Evolutionary conservation across 345 rosid genomes (phyloP).

Genomic region (Litchi chinensis): DNA sequence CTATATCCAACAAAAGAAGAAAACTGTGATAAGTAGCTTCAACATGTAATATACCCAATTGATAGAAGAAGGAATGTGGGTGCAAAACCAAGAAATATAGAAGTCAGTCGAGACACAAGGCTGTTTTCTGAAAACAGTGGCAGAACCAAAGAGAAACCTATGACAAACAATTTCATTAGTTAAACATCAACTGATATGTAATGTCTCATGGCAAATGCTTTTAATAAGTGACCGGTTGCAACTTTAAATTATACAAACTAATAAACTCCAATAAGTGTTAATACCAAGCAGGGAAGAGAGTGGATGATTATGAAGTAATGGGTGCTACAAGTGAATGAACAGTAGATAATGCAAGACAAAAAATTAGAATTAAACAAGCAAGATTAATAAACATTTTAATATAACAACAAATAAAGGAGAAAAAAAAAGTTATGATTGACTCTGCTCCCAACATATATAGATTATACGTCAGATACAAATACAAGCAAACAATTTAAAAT

Average conservation of each 20-base stretch:
- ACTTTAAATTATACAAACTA: neutral
- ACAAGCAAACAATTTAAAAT: neutral
- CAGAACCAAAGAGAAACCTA: conserved; percentile 78
- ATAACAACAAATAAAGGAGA: neutral
- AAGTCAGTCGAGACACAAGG: conserved; percentile 73
- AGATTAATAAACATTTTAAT: neutral
- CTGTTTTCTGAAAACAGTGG: conserved; percentile 77
- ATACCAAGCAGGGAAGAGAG: neutral
- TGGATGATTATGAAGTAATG: neutral
- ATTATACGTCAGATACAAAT: neutral
- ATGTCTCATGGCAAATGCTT: neutral
- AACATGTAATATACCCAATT: conserved; percentile 62
- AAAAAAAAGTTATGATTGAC: neutral
- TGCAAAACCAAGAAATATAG: conserved; percentile 89
- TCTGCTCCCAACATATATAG: neutral
- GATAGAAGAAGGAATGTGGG: conserved; percentile 90
- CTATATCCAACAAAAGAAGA: conserved; percentile 12
- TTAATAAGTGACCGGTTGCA: neutral
- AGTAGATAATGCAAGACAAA: neutral
- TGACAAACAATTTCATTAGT: neutral
- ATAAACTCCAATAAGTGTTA: neutral
- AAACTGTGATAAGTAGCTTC: neutral
- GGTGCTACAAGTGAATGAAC: no score
- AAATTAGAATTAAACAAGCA: neutral
- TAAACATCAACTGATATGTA: neutral